Evolutionary conservation across 352 stramenopile species (phyloP).

Genomic region (Globisporangium solare): DNA sequence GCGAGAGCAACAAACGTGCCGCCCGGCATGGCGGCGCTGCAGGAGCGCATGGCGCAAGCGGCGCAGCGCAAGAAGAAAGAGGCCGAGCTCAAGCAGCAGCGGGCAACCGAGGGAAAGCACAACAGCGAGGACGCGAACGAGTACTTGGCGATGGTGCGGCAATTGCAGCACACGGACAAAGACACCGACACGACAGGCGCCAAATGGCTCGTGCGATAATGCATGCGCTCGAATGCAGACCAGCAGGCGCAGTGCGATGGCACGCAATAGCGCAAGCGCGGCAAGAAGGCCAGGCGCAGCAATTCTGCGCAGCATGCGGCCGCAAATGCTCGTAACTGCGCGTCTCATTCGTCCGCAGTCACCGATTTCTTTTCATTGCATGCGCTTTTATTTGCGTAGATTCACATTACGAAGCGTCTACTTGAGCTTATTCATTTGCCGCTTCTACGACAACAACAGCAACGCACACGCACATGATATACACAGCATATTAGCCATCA

Average conservation of each 20-base stretch:
- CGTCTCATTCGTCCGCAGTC: neutral
- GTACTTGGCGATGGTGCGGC: constrained; percentile 60
- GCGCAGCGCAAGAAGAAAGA: constrained; percentile 59
- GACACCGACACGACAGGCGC: constrained; percentile 36
- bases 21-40: constrained; percentile 22
- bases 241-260: neutral
- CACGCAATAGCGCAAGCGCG: constrained; percentile 5
- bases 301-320: neutral
- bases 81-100: constrained; percentile 27
- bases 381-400: neutral
- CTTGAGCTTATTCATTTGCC: constrained; percentile 25
- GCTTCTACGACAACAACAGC: constrained; percentile 36
- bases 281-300: neutral
- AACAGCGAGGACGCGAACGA: constrained; percentile 23
- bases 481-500: neutral
- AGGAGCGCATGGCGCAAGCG: constrained; percentile 59
- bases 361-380: neutral
- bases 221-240: neutral
- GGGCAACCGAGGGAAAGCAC: constrained; percentile 7
- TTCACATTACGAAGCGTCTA: constrained; percentile 1
- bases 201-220: constrained; percentile 74
- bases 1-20: constrained; percentile 5
- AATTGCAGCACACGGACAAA: constrained; percentile 56
- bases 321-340: neutral
- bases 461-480: constrained; percentile 8